phyloP scores from a whole-genome alignment of 2,329 filamentous ascomycete genomes.

The Penicillium hordei region DNA sequence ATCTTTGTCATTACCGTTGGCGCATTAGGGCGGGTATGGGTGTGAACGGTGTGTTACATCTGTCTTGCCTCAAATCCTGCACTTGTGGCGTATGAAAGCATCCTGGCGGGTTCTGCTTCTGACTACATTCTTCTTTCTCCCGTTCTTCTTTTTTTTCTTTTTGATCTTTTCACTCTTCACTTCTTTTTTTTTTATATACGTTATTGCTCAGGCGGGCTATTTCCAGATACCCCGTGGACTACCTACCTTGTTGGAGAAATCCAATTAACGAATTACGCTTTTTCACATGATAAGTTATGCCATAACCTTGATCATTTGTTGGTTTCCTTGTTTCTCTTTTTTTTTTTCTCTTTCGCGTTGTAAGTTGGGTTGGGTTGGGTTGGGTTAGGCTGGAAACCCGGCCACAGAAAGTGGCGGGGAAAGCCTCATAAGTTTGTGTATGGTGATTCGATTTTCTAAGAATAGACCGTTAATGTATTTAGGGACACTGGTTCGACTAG shows the following conservation, averaged over 20 bases:
- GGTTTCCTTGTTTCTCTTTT: background rate
- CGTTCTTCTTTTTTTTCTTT: background rate
- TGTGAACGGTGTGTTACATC: conserved; percentile 7
- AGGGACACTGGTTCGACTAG: background rate
- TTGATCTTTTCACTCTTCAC: background rate
- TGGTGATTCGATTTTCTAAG: background rate
- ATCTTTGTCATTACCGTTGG: conserved; percentile 11
- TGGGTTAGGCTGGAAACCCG: background rate
- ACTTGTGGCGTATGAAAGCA: conserved; percentile 16
- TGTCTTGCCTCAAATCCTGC: conserved; percentile 4
- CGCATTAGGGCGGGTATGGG: conserved; percentile 11
- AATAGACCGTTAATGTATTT: background rate
- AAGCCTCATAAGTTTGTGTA: background rate
- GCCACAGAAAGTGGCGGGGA: background rate
- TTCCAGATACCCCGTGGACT: conserved; percentile 1
- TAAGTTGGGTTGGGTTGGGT: background rate
- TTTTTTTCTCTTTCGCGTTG: background rate
- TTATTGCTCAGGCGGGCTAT: background rate
- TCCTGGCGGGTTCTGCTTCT: background rate
- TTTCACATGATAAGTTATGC: conserved; percentile 4
- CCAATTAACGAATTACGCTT: conserved; percentile 5
- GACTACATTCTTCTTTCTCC: background rate
- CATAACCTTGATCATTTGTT: background rate
- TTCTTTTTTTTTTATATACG: background rate
- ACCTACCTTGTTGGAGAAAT: background rate